Base-by-base conservation (phyloP, 1,284 basidiomycete genomes). In the Cronartium ribicola region DNA sequence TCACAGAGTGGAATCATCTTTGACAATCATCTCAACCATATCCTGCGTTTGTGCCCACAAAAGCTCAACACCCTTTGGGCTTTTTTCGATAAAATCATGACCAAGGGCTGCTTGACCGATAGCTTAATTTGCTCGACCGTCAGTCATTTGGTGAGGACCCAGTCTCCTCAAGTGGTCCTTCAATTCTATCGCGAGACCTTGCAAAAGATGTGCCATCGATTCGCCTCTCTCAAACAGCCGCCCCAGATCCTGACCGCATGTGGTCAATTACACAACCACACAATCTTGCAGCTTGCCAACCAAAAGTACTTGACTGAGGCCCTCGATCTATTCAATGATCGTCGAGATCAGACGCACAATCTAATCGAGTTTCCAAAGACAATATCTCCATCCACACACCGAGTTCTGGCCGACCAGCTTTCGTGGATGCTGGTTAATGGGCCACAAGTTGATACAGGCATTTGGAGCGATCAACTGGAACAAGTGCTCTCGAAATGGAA, bases 241-340 rank as follows among this genome's bases (percentile, higher is more conserved):
- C 39, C 37, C 40, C 46, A 29, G 11, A 60, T n/a, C 5, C 64
- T 59, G 44, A 29, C n/a, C 5, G 17, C 17, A n/a, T 55, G 51
- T 22, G 6, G n/a, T 29, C 14, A 36, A 36, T 61, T 61, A 61
- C 29, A 37, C 22, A 57, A 73, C 62, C 65, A 66, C 37, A 41
- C 65, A n/a, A 57, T 73, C 48, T 43, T 73, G n/a, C 70, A 73
- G n/a, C 51, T 73, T 55, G 70, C 70, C 37, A 73, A 73, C 57
- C 70, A 73, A 73, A 55, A 57, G 13, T 39, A 73, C 37, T 55
- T 73, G 43, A 60, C 64, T 44, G 70, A 73, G 11, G 70, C 70
- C 6, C 7, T 73, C 5, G 10, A 73, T n/a, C 55, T 73, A 7
- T 55, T 66, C 3, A 37, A 37, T 29, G 46, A 48, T 14, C 22